Percentiles rank a stretch among this genome's conserved stretches.
phyloP scores from a whole-genome alignment of 2,329 filamentous ascomycete species.

The Fusarium vanettenii region DNA sequence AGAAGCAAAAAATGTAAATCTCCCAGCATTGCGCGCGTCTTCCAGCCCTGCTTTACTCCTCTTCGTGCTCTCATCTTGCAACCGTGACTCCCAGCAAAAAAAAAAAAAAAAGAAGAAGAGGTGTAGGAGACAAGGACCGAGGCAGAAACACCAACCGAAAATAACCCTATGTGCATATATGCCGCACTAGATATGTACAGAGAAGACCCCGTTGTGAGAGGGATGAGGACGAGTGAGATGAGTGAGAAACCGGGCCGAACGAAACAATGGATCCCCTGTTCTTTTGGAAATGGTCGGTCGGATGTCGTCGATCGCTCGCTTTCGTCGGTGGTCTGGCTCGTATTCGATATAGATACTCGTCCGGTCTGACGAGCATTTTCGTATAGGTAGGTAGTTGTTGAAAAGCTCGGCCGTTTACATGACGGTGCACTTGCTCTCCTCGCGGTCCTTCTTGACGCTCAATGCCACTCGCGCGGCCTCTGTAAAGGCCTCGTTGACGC shows the following conservation, averaged over 20 bases:
- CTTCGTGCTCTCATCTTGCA: not conserved
- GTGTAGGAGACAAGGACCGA: conserved; percentile 17
- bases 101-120: not conserved
- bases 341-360: conserved; percentile 32
- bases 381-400: conserved; percentile 8
- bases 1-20: not conserved
- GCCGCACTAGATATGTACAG: conserved; percentile 45
- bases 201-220: conserved; percentile 17
- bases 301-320: conserved; percentile 10
- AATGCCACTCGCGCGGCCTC: conserved; percentile 96
- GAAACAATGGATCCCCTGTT: conserved; percentile 11
- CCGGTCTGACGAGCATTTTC: conserved; percentile 5
- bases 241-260: conserved; percentile 18
- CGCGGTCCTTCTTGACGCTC: conserved; percentile 73
- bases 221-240: not conserved
- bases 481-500: conserved; percentile 98
- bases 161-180: conserved; percentile 43
- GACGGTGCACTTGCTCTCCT: conserved; percentile 69
- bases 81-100: not conserved
- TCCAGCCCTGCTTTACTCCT: conserved; percentile 22
- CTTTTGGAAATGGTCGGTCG: not conserved
- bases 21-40: conserved; percentile 9
- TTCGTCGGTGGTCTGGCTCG: conserved; percentile 16
- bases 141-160: conserved; percentile 33
- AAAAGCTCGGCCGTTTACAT: conserved; percentile 59